A percentile compares a stretch with the other conserved stretches of the same genome.
These are phyloP conservation scores for Inga oerstediana DNA, from an alignment of 306 rosid genomes.

Conservation along the genomic window DNA sequence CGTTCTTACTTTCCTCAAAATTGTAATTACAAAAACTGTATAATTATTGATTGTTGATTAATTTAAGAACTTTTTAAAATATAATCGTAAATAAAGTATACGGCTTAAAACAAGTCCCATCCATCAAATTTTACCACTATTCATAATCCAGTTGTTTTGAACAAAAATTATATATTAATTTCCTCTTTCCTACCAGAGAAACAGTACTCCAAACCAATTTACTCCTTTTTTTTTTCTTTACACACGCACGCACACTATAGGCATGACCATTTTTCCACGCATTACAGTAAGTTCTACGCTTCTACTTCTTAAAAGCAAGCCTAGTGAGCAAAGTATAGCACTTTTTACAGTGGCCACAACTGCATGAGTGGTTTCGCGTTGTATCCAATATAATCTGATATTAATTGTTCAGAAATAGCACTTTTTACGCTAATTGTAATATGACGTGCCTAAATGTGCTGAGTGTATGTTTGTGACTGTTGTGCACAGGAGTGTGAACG, in stretches of 20 bases:
- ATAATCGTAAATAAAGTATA: not conserved
- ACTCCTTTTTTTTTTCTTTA: not conserved
- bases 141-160: too few species aligned
- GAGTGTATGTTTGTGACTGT: not conserved
- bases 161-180: not conserved
- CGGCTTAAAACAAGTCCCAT: not conserved
- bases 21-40: not conserved
- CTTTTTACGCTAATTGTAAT: too few species aligned
- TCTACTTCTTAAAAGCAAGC: not conserved
- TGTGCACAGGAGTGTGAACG: not conserved
- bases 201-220: not conserved
- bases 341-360: not conserved
- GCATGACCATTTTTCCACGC: not conserved
- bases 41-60: not conserved
- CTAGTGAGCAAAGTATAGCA: not conserved
- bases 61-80: not conserved
- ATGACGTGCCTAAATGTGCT: not conserved
- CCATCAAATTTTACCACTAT: not conserved
- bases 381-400: not conserved
- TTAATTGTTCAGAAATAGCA: not conserved
- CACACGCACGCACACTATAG: not conserved
- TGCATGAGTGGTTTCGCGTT: not conserved
- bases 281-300: not conserved
- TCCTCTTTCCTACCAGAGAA: not conserved
- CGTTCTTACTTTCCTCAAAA: not conserved